Conservation (phyloP, 2,329 filamentous ascomycete genomes). For the Botryotinia narcissicola region DNA sequence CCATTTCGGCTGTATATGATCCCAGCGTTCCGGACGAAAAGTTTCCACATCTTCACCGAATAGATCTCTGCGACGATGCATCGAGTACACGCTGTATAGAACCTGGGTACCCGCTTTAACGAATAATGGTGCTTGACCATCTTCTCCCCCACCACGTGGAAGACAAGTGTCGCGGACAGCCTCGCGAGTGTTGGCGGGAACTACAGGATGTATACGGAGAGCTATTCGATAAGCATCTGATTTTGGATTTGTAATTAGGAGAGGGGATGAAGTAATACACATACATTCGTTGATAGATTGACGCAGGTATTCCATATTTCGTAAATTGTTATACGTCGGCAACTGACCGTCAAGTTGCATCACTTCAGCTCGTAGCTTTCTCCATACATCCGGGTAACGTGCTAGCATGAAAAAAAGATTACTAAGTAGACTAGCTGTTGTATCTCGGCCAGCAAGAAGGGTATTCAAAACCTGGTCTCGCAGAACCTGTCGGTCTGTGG, state of each 20-base stretch:
- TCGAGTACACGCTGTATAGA: slow-evolving; percentile 28
- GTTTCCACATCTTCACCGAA: slow-evolving; percentile 42
- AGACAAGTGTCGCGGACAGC: slow-evolving; percentile 30
- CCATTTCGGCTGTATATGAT: slow-evolving; percentile 23
- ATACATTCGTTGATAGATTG: slow-evolving; percentile 57
- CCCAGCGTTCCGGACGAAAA: slow-evolving; percentile 45
- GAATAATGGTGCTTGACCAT: slow-evolving; percentile 34
- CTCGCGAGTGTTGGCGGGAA: slow-evolving; percentile 32
- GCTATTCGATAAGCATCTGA: slow-evolving; percentile 22
- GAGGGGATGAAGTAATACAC: slow-evolving; percentile 19
- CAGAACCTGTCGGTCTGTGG: slow-evolving; percentile 42
- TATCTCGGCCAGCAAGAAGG: slow-evolving; percentile 44
- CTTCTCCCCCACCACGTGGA: slow-evolving; percentile 36
- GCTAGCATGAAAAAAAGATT: slow-evolving; percentile 38
- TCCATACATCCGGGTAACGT: slow-evolving; percentile 33
- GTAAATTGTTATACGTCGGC: slow-evolving; percentile 49
- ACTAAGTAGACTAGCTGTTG: slow-evolving; percentile 41
- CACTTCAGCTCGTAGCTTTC: slow-evolving; percentile 35
- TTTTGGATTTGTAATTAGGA: background rate
- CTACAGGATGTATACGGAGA: slow-evolving; percentile 42
- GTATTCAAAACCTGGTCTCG: slow-evolving; percentile 38
- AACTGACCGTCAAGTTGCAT: slow-evolving; percentile 36
- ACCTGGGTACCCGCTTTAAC: slow-evolving; percentile 29
- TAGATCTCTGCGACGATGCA: slow-evolving; percentile 42
- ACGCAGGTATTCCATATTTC: slow-evolving; percentile 52